These are phyloP conservation scores for Testicularia cyperi DNA, from an alignment of 1,284 basidiomycete species.

Conservation along the genomic window DNA sequence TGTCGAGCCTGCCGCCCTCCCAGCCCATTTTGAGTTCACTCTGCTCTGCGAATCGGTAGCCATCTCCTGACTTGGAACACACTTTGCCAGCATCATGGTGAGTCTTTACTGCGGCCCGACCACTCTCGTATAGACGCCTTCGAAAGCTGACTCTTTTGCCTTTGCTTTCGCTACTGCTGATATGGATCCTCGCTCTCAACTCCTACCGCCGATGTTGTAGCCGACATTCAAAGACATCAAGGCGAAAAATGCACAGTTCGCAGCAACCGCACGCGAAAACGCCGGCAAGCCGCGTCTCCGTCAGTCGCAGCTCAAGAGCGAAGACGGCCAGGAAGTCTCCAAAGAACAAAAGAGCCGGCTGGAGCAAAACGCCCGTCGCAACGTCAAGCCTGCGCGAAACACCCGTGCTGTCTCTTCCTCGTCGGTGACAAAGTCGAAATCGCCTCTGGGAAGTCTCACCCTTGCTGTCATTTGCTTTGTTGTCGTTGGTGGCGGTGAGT, in stretches of 20 bases:
- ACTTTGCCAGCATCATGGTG: no score
- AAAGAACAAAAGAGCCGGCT: not conserved
- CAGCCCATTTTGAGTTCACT: no score
- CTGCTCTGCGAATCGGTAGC: no score
- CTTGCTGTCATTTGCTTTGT: constrained; percentile 31
- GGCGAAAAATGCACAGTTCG: constrained; percentile 30
- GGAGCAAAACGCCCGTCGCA: constrained; percentile 1
- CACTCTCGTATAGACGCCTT: no score
- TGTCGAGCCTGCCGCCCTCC: no score
- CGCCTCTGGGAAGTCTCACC: constrained; percentile 1
- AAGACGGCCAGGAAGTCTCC: no score
- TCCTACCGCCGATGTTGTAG: not conserved
- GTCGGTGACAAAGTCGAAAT: constrained; percentile 4
- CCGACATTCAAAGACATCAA: constrained; percentile 19
- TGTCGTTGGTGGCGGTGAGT: constrained; percentile 41
- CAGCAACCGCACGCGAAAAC: constrained; percentile 11
- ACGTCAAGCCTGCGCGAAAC: constrained; percentile 15
- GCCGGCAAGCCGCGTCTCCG: constrained; percentile 31
- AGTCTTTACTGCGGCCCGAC: no score
- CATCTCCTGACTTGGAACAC: no score
- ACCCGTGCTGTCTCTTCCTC: not conserved
- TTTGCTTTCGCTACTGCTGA: no score
- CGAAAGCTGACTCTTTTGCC: no score
- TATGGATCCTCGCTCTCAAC: no score
- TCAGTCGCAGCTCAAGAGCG: not conserved